Evolutionary conservation across 768 basidiomycete species (phyloP).

Genomic region (Trametes elegans): DNA sequence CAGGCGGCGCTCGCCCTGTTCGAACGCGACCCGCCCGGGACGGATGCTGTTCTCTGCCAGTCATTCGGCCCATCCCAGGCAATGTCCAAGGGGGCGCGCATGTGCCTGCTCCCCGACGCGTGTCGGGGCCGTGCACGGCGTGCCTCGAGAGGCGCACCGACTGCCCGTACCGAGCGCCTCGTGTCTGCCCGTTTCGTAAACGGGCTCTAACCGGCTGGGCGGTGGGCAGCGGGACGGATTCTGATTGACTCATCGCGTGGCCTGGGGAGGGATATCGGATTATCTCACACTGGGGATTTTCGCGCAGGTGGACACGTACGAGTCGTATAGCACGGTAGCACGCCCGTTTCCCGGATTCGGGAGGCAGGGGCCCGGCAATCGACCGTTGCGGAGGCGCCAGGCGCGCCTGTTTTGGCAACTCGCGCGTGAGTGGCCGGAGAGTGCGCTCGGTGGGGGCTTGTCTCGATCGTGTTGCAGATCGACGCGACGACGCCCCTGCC

Average conservation of each 20-base stretch:
- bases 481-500: not conserved
- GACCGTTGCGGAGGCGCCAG: not conserved
- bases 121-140: not conserved
- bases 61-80: not conserved
- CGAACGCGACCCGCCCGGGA: too few relatives aligned
- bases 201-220: constrained; percentile 11
- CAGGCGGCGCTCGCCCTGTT: too few relatives aligned
- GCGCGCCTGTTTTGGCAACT: constrained; percentile 1
- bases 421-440: constrained; percentile 9
- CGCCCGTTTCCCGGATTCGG: constrained; percentile 1
- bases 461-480: constrained; percentile 24
- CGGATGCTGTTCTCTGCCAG: too few relatives aligned
- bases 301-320: not conserved
- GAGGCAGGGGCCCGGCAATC: not conserved
- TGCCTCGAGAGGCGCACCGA: constrained; percentile 4
- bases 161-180: constrained; percentile 18
- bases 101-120: constrained; percentile 1
- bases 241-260: constrained; percentile 17
- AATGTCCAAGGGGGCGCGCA: constrained; percentile 11
- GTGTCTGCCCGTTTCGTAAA: constrained; percentile 17
- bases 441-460: constrained; percentile 11
- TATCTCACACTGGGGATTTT: constrained; percentile 10
- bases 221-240: constrained; percentile 4
- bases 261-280: constrained; percentile 8
- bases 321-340: not conserved